Conservation (phyloP, 805 yeast species). For the Metschnikowia arizonensis region DNA sequence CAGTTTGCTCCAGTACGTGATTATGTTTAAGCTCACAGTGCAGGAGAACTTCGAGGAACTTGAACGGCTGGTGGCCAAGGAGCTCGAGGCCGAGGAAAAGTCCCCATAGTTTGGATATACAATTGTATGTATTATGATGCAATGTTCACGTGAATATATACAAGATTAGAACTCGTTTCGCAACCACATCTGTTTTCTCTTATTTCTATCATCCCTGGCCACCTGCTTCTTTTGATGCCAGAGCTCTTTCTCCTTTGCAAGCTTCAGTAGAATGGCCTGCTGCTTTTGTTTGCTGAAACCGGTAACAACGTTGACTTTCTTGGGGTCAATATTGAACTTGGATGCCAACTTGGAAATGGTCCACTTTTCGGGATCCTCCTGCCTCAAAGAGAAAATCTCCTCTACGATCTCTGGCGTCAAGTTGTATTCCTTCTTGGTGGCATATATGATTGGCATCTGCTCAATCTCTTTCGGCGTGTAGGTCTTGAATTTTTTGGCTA, state of each 20-base stretch:
- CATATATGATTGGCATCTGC: constrained; percentile 41
- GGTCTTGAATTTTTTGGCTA: constrained; percentile 24
- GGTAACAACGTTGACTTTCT: constrained; percentile 39
- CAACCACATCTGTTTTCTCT: constrained; percentile 62
- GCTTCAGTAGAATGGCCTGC: constrained; percentile 44
- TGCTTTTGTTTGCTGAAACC: constrained; percentile 38
- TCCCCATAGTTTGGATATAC: not conserved
- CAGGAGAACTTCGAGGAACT: constrained; percentile 62
- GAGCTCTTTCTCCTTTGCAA: constrained; percentile 39
- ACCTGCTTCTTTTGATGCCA: constrained; percentile 48
- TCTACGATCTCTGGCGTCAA: constrained; percentile 54
- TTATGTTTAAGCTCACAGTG: constrained; percentile 62
- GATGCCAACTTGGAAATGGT: constrained; percentile 60
- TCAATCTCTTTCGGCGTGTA: constrained; percentile 32
- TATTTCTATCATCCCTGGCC: constrained; percentile 54
- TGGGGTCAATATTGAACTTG: constrained; percentile 49
- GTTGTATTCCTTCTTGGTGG: constrained; percentile 41
- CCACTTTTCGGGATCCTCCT: constrained; percentile 56
- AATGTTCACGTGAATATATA: constrained; percentile 1
- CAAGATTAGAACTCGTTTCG: constrained; percentile 43
- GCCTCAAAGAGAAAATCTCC: constrained; percentile 55
- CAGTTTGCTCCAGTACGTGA: constrained; percentile 54
- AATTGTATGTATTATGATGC: not conserved
- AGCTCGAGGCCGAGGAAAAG: constrained; percentile 20
- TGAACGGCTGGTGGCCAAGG: constrained; percentile 45